phyloP scores from a whole-genome alignment of 78 protist species.

The Dictyostelium citrinum region DNA sequence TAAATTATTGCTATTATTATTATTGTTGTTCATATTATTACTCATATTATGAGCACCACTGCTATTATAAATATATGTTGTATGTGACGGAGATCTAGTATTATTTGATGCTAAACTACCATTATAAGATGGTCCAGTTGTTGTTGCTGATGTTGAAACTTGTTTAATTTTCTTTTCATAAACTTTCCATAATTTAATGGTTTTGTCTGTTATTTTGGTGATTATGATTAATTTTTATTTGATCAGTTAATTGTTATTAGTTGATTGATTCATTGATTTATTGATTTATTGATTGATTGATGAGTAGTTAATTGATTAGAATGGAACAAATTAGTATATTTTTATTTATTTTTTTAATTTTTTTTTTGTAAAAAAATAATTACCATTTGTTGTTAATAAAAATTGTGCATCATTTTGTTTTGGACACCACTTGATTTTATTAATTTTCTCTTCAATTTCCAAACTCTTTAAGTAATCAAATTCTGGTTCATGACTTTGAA shows the following conservation, averaged over 20 bases:
- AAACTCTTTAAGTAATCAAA: conserved; percentile 97
- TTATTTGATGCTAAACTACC: background rate
- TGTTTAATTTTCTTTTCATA: conserved; percentile 81
- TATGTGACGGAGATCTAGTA: conserved; percentile 27
- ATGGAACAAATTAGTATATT: background rate
- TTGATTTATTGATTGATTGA: background rate
- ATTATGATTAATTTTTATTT: too few species aligned
- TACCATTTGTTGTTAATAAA: conserved; percentile 94
- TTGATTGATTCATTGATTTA: conserved; percentile 12
- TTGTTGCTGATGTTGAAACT: conserved; percentile 7
- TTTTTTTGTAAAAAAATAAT: background rate
- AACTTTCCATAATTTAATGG: conserved; percentile 98
- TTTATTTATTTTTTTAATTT: background rate
- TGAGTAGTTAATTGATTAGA: background rate
- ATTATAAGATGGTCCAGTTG: conserved; percentile 18
- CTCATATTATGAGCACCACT: background rate
- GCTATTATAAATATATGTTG: conserved; percentile 5
- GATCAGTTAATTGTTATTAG: background rate
- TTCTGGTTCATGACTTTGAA: conserved; percentile 98
- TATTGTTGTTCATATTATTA: conserved; percentile 29
- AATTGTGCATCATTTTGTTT: conserved; percentile 73
- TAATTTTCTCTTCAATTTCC: conserved; percentile 99
- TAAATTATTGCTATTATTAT: conserved; percentile 22
- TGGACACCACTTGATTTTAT: conserved; percentile 93
- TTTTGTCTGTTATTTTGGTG: conserved; percentile 90